These are phyloP conservation scores for Emericellopsis atlantica DNA, from an alignment of 2,329 filamentous ascomycete genomes.

Conservation along the genomic window DNA sequence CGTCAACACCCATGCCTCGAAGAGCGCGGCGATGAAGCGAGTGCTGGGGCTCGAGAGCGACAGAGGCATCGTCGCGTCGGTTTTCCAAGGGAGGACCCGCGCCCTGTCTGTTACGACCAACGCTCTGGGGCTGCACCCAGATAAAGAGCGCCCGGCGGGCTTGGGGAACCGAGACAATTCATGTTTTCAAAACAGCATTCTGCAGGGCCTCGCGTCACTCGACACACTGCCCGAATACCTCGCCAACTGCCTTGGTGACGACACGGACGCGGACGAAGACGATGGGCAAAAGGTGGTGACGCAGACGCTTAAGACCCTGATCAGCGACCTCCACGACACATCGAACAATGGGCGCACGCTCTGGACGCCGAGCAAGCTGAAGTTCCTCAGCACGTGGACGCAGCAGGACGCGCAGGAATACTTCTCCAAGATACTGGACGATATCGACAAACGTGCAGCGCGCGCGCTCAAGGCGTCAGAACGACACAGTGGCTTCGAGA, in stretches of 20 bases:
- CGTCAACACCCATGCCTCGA: constrained; percentile 36
- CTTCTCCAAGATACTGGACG: constrained; percentile 77
- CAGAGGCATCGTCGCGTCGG: constrained; percentile 40
- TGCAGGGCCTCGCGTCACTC: constrained; percentile 73
- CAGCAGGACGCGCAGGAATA: constrained; percentile 98
- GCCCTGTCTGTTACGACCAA: constrained; percentile 39
- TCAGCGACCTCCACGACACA: constrained; percentile 56
- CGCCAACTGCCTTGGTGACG: constrained; percentile 22
- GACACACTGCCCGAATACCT: constrained; percentile 58
- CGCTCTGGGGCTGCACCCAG: constrained; percentile 23
- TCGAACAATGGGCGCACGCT: constrained; percentile 62
- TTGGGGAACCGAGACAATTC: constrained; percentile 90
- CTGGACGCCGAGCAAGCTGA: constrained; percentile 71
- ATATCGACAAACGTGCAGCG: constrained; percentile 66
- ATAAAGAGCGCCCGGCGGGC: constrained; percentile 43
- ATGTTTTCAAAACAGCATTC: constrained; percentile 94
- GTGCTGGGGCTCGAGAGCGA: constrained; percentile 46
- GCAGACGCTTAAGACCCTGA: constrained; percentile 47
- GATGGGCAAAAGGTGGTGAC: constrained; percentile 21
- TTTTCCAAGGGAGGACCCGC: constrained; percentile 44
- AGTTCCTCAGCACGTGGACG: constrained; percentile 89
- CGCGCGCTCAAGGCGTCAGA: constrained; percentile 24
- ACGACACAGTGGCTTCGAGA: constrained; percentile 24
- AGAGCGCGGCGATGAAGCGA: constrained; percentile 51
- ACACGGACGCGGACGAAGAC: constrained; percentile 11